A percentile compares a stretch with the other conserved stretches of the same genome.
Evolutionary conservation across 768 basidiomycete genomes (phyloP).

Genomic region (Saitozyma podzolica): DNA sequence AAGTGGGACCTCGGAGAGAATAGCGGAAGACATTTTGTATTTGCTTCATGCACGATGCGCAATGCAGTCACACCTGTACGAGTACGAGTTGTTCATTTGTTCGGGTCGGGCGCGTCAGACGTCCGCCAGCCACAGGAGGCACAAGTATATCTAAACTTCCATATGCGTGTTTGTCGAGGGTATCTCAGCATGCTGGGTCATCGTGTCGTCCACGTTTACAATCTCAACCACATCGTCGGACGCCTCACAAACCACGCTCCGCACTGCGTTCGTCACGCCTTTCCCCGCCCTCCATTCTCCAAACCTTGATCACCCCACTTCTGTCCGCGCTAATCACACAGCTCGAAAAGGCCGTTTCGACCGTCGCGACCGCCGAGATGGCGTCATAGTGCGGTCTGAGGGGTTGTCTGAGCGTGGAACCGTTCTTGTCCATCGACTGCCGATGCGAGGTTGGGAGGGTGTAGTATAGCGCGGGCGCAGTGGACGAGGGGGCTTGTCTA

Average conservation of each 20-base stretch:
- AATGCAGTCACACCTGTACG: no score
- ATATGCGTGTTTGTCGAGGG: no score
- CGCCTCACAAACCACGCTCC: no score
- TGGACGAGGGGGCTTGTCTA: background rate
- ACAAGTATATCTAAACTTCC: no score
- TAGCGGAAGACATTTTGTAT: slow-evolving; percentile 1
- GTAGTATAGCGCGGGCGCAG: slow-evolving; percentile 51
- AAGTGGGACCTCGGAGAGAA: slow-evolving; percentile 44
- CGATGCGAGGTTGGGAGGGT: slow-evolving; percentile 10
- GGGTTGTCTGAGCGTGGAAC: slow-evolving; percentile 59
- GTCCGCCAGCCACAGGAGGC: no score
- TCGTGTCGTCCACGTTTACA: no score
- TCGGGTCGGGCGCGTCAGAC: no score
- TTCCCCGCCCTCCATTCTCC: slow-evolving; percentile 46
- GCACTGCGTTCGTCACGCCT: no score
- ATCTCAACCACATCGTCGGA: no score
- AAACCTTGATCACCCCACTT: slow-evolving; percentile 85
- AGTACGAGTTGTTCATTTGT: no score
- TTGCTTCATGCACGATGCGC: no score
- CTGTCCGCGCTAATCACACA: slow-evolving; percentile 90
- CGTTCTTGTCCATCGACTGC: background rate
- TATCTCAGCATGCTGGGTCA: no score
- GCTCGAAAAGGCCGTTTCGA: slow-evolving; percentile 90
- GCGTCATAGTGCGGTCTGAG: slow-evolving; percentile 87
- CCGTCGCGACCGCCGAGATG: slow-evolving; percentile 76